Evolutionary conservation across 1,284 basidiomycete species (phyloP), one percentile per base, ranked within the genome.

Genomic region (Ceratobasidium sp.): DNA sequence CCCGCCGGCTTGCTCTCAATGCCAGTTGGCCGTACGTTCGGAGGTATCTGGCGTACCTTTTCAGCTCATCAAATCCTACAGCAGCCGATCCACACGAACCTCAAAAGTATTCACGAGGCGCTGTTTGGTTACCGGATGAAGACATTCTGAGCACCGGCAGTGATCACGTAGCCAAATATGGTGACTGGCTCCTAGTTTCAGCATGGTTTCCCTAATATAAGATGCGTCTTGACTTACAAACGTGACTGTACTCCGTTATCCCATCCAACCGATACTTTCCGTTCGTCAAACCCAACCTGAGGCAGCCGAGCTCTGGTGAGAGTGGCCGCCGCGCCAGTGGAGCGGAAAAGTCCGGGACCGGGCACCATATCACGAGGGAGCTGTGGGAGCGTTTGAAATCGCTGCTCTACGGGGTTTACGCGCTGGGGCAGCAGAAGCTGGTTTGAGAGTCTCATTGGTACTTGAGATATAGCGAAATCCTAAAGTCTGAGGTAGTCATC

Each of bases 101-200:
- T 91, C 86, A 71, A 90, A 93, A 0, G 96, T 94, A 75, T 94
- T 89, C 56, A 95, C 82, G 12, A 98, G 79, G 10, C 96, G 85
- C 78, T 98, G 96, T 77, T 94, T 96, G 8, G 96, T 98, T 70
- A 88, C 78, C 0, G 89, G 82, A 78, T 98, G 96, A 76, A 92
- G 96, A 78, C 95, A 98, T 56, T 87, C 80, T 0, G 90, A 78
- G 78, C 95, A 98, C 35, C 95, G 85, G 76, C 96, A 99, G 76
- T 98, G 96, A 76, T 93, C 92, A 12, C 88, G 81, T 27, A 93
- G 79, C 86, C 88, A 92, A 50, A 89, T 80, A 75, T 89, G 83
- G 77, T 91, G 87, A 76, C 89, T 90, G 65, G 55, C 72, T 2
- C 52, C 31, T 47, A 35, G 25, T 29, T 31, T 70, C 45, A 52